Conservation (phyloP, 129 eudicot species). For the Pittosporum tobira region DNA sequence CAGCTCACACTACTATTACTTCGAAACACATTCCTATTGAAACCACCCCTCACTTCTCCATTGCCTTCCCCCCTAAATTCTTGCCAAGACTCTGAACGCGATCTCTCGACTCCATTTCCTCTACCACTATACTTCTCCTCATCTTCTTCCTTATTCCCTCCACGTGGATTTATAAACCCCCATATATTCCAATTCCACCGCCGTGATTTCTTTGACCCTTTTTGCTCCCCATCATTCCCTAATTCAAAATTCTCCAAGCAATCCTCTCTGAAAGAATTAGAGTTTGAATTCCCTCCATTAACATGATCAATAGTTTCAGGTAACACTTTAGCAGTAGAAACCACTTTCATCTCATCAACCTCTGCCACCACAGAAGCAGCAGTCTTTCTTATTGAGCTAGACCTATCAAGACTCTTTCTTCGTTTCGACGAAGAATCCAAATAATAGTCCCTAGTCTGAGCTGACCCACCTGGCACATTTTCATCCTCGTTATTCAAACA, state of each 20-base stretch:
- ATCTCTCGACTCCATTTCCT: conserved; percentile 72
- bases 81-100: conserved; percentile 77
- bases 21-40: conserved; percentile 40
- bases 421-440: conserved; percentile 76
- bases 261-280: conserved; percentile 73
- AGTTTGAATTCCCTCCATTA: conserved; percentile 36
- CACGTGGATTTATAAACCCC: conserved; percentile 62
- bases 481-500: conserved; percentile 31
- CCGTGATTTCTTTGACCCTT: conserved; percentile 51
- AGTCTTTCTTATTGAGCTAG: conserved; percentile 76
- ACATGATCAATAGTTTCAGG: conserved; percentile 49
- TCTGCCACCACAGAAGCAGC: conserved; percentile 91
- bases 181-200: conserved; percentile 86
- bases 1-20: conserved; percentile 92
- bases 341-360: conserved; percentile 57
- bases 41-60: conserved; percentile 30
- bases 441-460: conserved; percentile 83
- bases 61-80: conserved; percentile 40
- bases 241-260: conserved; percentile 65
- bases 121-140: conserved; percentile 47
- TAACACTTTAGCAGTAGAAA: conserved; percentile 51
- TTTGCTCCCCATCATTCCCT: conserved; percentile 42
- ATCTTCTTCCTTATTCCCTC: conserved; percentile 42
- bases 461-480: conserved; percentile 61
- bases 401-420: conserved; percentile 84